Evolutionary conservation across 2,329 filamentous ascomycete genomes (phyloP).

Genomic region (Furcasterigmium furcatum): DNA sequence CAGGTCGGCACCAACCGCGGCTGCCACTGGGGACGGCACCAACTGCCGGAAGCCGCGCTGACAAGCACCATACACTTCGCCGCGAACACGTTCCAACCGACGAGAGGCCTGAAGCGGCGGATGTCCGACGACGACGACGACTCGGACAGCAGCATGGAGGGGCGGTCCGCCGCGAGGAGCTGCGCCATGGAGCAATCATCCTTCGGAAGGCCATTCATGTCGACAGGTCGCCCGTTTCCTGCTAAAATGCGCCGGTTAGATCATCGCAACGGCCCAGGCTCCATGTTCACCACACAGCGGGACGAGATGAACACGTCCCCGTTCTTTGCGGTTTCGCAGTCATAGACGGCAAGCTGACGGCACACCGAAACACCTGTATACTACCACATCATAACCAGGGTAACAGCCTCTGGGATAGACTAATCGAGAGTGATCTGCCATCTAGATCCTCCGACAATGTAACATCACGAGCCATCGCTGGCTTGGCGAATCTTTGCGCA

Average conservation of each 20-base stretch:
- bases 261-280: background rate
- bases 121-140: background rate
- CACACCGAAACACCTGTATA: too few relatives aligned
- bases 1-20: background rate
- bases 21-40: conserved; percentile 3
- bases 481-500: too few relatives aligned
- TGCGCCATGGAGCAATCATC: background rate
- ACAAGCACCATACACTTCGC: background rate
- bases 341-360: too few relatives aligned
- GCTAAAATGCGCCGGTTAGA: background rate
- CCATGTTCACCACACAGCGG: too few relatives aligned
- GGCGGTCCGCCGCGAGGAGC: background rate
- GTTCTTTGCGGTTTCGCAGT: too few relatives aligned
- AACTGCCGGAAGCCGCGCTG: background rate
- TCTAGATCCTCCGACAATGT: too few relatives aligned
- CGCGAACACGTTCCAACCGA: background rate
- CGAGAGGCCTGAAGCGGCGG: background rate
- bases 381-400: too few relatives aligned
- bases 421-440: too few relatives aligned
- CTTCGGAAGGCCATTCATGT: background rate
- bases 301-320: too few relatives aligned
- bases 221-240: background rate
- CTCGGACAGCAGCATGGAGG: conserved; percentile 2
- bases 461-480: too few relatives aligned
- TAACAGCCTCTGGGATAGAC: too few relatives aligned